These are phyloP conservation scores for Lactifluus volemus DNA, from an alignment of 768 basidiomycete genomes.

Conservation along the genomic window DNA sequence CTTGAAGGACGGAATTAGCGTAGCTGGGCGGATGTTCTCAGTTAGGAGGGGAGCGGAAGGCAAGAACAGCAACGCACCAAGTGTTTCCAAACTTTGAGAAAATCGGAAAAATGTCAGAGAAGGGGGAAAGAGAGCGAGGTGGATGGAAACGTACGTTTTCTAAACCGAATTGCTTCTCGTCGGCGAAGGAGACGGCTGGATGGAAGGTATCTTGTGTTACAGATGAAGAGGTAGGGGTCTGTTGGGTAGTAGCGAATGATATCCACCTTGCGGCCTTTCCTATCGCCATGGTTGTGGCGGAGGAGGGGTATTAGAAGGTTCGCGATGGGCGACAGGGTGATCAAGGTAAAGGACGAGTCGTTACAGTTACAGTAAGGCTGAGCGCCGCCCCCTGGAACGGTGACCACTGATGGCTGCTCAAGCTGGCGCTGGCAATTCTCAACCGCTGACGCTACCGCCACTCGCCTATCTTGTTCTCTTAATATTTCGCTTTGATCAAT, in stretches of 20 bases:
- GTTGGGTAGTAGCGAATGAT: conserved; percentile 12
- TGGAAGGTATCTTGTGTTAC: neutral
- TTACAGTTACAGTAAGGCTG: neutral
- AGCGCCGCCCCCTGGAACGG: neutral
- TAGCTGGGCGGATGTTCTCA: conserved; percentile 47
- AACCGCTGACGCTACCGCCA: neutral
- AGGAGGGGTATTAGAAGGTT: neutral
- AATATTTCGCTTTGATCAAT: neutral
- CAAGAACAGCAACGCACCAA: conserved; percentile 44
- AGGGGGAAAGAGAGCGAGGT: conserved; percentile 19
- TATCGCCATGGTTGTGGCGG: conserved; percentile 13
- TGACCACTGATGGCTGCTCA: neutral
- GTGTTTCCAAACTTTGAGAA: conserved; percentile 85
- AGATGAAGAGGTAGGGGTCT: conserved; percentile 4
- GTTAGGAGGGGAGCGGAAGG: neutral
- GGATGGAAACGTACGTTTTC: conserved; percentile 67
- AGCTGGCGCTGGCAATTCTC: neutral
- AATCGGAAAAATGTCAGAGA: neutral
- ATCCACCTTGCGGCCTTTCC: conserved; percentile 20
- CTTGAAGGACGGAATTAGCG: conserved; percentile 97
- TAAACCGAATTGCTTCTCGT: conserved; percentile 87
- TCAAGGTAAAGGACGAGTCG: neutral
- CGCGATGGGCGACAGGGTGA: neutral
- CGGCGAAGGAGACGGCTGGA: conserved; percentile 40
- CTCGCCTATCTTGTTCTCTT: too few species aligned